Evolutionary conservation across 1,284 basidiomycete species (phyloP), one percentile per base, ranked within the genome.

Genomic region (Heliocybe sulcata): DNA sequence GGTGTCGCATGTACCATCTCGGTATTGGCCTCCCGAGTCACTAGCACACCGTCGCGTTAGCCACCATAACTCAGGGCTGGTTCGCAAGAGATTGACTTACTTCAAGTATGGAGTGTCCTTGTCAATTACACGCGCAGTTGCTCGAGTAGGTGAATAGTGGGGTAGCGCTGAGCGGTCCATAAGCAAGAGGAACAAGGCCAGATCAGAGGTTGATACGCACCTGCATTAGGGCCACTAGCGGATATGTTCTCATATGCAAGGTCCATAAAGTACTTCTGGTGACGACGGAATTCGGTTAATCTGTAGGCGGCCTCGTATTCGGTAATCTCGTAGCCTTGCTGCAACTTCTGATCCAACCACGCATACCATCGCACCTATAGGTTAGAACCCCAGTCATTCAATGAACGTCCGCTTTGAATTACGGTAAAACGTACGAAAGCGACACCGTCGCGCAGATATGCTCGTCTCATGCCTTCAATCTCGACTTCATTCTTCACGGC

Each of bases 221-320:
- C 77, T 45, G 90, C 94, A 66, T 99, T 97, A 1, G 91, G 79
- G 0, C 95, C 96, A 31, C 82, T 85, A 0, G 92, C 95, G 25
- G 92, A 94, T 60, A 98, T 98, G 57, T 92, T 95, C 64, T 92
- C 90, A 64, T 98, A 98, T 1, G 94, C 94, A 23, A 94, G 82
- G 14, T 93, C 92, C 83, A 86, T 85, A 67, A 87, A 97, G 65
- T 85, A 72, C 68, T 87, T 85, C 61, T 85, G 81, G 64, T 82
- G 77, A 60, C 84, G 76, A 55, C 95, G 78, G 69, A 84, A 95
- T 64, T 87, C 82, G 1, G 87, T 92, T 55, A 98, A 73, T 54
- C 89, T 81, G 67, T 87, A 88, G 0, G 86, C 92, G 2, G 94
- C 96, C 62, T 95, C 89, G 72, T 88, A 98, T 70, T 99, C 96